Evolutionary conservation across 257 asterid species (phyloP).

Genomic region (Echites panduratus): DNA sequence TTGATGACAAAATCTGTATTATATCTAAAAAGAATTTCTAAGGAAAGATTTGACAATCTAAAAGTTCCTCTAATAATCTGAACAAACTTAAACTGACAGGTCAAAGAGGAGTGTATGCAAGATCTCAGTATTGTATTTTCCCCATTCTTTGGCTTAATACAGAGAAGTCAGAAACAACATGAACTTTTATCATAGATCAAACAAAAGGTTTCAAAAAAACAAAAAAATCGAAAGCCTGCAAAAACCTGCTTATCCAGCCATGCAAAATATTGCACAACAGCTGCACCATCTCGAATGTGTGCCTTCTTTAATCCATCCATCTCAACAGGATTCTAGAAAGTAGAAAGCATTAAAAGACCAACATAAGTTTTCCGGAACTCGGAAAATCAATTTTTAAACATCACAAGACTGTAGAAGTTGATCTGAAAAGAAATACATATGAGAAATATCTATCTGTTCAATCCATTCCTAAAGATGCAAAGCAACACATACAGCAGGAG

Average conservation of each 20-base stretch:
- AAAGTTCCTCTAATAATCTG: background rate
- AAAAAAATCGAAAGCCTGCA: background rate
- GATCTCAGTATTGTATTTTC: background rate
- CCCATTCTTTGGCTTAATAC: too few relatives aligned
- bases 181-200: background rate
- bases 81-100: background rate
- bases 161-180: background rate
- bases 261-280: slow-evolving; percentile 85
- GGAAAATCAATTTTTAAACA: background rate
- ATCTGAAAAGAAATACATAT: background rate
- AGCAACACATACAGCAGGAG: background rate
- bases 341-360: slow-evolving; percentile 9
- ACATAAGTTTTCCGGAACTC: background rate
- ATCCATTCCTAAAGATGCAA: background rate
- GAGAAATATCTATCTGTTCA: background rate
- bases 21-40: too few relatives aligned
- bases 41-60: too few relatives aligned
- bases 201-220: background rate
- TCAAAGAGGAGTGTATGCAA: background rate
- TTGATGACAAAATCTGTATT: too few relatives aligned
- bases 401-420: background rate
- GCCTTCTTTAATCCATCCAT: slow-evolving; percentile 89
- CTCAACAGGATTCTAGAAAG: slow-evolving; percentile 75
- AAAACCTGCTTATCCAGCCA: slow-evolving; percentile 91
- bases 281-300: slow-evolving; percentile 94